Evolutionary conservation across 345 rosid species (phyloP).

Genomic region (Populus alba): DNA sequence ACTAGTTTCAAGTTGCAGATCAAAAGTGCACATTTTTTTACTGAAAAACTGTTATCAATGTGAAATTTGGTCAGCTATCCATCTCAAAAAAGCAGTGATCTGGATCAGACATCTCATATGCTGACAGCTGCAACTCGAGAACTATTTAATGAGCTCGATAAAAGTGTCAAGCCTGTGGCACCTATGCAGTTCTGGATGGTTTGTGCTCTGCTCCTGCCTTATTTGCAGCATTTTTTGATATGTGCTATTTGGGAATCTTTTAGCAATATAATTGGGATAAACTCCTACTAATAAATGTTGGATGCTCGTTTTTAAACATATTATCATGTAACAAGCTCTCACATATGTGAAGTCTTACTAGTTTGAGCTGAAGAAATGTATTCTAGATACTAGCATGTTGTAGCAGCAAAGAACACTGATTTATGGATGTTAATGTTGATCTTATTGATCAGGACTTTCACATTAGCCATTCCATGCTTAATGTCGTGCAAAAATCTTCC

Average conservation of each 20-base stretch:
- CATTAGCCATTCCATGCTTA: not conserved
- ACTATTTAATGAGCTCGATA: conserved; percentile 79
- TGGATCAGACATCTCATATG: conserved; percentile 93
- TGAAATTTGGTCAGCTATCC: conserved; percentile 55
- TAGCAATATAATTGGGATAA: not conserved
- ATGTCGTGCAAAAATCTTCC: not conserved
- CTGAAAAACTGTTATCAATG: conserved; percentile 6
- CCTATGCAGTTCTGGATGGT: conserved; percentile 99
- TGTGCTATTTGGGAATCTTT: not conserved
- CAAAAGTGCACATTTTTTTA: conserved; percentile 3
- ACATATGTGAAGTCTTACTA: not conserved
- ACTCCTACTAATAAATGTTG: not conserved
- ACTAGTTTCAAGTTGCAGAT: not conserved
- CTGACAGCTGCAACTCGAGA: conserved; percentile 92
- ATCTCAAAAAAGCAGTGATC: conserved; percentile 64
- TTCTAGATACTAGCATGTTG: not conserved
- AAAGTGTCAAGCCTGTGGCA: conserved; percentile 86
- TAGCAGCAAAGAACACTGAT: not conserved
- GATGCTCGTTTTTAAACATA: not conserved
- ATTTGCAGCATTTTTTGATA: conserved; percentile 5
- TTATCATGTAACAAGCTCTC: not conserved
- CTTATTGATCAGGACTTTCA: not conserved
- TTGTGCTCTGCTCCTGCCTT: conserved; percentile 20
- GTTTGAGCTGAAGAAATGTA: not conserved
- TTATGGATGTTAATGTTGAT: not conserved